Evolutionary conservation across 1,139 yeast species (phyloP), one percentile per base, ranked within the genome.

Genomic region (Oligophagozyma castellii): DNA sequence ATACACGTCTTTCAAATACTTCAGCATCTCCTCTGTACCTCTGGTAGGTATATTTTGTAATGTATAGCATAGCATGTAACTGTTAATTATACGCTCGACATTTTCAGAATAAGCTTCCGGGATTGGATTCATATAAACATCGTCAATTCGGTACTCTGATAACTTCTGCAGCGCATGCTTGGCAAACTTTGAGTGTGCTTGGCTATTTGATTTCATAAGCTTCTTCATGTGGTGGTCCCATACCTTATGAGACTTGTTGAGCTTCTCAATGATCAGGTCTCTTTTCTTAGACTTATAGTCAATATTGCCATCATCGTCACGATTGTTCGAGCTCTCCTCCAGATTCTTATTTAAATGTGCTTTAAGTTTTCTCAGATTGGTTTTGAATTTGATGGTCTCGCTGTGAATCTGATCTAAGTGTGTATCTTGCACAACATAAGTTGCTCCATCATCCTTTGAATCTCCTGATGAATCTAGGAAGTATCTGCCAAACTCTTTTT

Each of bases 61-160:
- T 22, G 38, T 40, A 34, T 48, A 51, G 24, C 53, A 37, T 7
- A 50, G 35, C 8, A 51, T 42, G 28, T 51, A 54, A 18, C 35
- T 38, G 8, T 44, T 47, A 5, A 51, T 44, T 2, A 53, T 52
- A 5, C 31, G 29, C 12, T 42, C 40, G 16, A 51, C 39, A 29
- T 39, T 33, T 12, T 29, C 18, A 25, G 35, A 39, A 4, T 41
- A 34, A 14, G 34, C 40, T 5, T 37, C 29, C 2, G 48, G 42
- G 8, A 64, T 44, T 18, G 52, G 52, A 35, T 63, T 55, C 14
- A 51, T 46, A 34, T 61, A 63, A 10, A 62, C 54, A 12, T 53
- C 49, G 24, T 55, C 57, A 7, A 56, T 28, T n/a, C 51, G 46
- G 26, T 53, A 55, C 2, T 51, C 55, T 31, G 53, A 56, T 10